Base-by-base conservation (phyloP, 768 basidiomycete genomes). In the Trametes villosa region DNA sequence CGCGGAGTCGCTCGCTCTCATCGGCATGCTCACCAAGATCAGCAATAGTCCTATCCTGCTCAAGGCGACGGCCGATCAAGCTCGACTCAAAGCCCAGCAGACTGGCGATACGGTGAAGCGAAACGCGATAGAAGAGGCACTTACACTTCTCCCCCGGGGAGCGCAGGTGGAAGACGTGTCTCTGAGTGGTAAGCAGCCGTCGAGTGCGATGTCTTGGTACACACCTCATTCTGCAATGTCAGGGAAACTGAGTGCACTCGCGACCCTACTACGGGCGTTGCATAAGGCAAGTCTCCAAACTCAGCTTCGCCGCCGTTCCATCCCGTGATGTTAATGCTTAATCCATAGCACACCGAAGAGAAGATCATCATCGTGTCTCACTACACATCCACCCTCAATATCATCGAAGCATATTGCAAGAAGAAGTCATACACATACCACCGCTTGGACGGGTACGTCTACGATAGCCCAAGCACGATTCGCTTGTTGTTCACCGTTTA, bases 341-440 rank as follows among this genome's bases (percentile, higher is more conserved):
- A n/a, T n/a, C 40, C 11, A 1, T 13, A 92, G 87, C 77, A 79
- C 34, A 94, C 92, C 0, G 87, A 91, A 40, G 96, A 99, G 76
- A 99, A 99, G 83, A 91, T 94, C 67, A 90, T 98, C 33, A 76
- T 99, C 41, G 92, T 96, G 33, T 98, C 95, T n/a, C 96, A 98
- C 71, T 99, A 91, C 69, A 98, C 96, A 0, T 89, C 91, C 5
- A 97, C 96, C 1, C 85, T 99, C 53, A 92, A 98, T 69, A 85
- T 99, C 57, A 78, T 99, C 30, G 94, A 98, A 76, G 85, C 85
- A 3, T 91, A 87, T 65, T 96, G 95, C 76, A 84, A 86, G 72
- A 85, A 82, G 63, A 85, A 81, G 66, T 76, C 79, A 11, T 98
- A 94, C 72, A 87, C 88, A 0, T 92, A 84, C 70, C 84, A 89